phyloP scores from a whole-genome alignment of 2,329 filamentous ascomycete species.

The Claviceps capensis region DNA sequence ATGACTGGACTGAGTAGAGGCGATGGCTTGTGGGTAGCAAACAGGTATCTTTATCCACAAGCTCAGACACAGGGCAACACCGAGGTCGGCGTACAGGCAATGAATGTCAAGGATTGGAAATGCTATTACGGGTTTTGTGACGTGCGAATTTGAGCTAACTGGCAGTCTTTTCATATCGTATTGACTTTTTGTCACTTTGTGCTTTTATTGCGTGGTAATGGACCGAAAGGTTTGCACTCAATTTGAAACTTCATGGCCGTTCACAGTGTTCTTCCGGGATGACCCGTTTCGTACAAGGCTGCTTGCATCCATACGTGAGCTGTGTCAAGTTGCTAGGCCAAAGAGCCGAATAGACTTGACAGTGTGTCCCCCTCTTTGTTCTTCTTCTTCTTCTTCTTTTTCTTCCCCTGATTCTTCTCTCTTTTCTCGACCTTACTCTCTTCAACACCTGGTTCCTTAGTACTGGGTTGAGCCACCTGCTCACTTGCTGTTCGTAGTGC shows the following conservation, averaged over 20 bases:
- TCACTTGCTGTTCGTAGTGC: conserved; percentile 1
- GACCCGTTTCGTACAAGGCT: background rate
- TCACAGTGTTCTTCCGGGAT: background rate
- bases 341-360: conserved; percentile 55
- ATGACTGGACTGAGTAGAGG: background rate
- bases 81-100: conserved; percentile 14
- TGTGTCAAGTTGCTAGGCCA: conserved; percentile 16
- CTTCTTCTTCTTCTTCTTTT: conserved; percentile 26
- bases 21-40: conserved; percentile 1
- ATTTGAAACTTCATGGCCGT: background rate
- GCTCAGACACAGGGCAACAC: background rate
- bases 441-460: background rate
- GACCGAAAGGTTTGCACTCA: background rate
- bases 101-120: conserved; percentile 13
- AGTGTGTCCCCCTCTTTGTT: conserved; percentile 53
- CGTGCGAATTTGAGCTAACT: conserved; percentile 2
- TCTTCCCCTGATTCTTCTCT: conserved; percentile 23
- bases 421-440: conserved; percentile 24
- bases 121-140: conserved; percentile 13
- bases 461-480: background rate
- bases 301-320: background rate
- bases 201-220: background rate
- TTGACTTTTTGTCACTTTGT: background rate
- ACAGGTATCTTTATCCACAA: conserved; percentile 1
- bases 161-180: background rate